These are phyloP conservation scores for Penicillium sp. DNA, from an alignment of 2,329 filamentous ascomycete genomes.

Conservation along the genomic window DNA sequence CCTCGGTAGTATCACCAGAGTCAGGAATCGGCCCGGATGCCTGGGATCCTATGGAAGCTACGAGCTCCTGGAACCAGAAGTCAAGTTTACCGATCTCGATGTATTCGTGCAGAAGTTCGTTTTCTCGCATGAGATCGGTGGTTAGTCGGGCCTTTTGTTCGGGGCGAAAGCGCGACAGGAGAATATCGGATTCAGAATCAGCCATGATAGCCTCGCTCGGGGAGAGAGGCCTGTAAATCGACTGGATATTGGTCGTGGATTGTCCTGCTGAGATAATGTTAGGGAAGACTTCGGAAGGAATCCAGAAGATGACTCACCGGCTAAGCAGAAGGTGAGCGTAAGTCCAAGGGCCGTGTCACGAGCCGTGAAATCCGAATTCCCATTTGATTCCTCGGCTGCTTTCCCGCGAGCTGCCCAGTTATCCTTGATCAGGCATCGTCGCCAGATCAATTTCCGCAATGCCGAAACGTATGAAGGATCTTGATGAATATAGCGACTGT, in stretches of 20 bases:
- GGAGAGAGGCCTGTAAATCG: constrained; percentile 24
- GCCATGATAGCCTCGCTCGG: constrained; percentile 29
- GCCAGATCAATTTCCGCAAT: constrained; percentile 62
- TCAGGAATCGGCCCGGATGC: not conserved
- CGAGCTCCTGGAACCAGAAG: constrained; percentile 56
- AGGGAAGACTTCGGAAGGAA: not conserved
- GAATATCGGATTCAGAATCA: constrained; percentile 47
- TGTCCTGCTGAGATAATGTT: constrained; percentile 15
- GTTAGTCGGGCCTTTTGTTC: constrained; percentile 63
- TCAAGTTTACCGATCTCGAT: constrained; percentile 65
- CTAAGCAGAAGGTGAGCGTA: constrained; percentile 61
- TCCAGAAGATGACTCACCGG: constrained; percentile 35
- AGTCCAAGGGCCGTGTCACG: constrained; percentile 63
- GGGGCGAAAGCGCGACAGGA: constrained; percentile 52
- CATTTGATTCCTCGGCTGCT: constrained; percentile 68
- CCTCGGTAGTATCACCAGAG: not conserved
- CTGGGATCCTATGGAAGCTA: constrained; percentile 19
- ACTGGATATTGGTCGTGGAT: constrained; percentile 12
- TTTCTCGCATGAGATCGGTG: constrained; percentile 69
- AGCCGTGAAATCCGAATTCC: constrained; percentile 59
- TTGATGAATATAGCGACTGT: constrained; percentile 53
- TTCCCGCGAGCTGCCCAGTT: constrained; percentile 79
- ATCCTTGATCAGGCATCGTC: constrained; percentile 75
- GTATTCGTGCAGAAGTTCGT: constrained; percentile 59
- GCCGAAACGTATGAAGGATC: constrained; percentile 35